Evolutionary conservation across 768 basidiomycete genomes (phyloP).

Genomic region (Mycena olivaceomarginata): DNA sequence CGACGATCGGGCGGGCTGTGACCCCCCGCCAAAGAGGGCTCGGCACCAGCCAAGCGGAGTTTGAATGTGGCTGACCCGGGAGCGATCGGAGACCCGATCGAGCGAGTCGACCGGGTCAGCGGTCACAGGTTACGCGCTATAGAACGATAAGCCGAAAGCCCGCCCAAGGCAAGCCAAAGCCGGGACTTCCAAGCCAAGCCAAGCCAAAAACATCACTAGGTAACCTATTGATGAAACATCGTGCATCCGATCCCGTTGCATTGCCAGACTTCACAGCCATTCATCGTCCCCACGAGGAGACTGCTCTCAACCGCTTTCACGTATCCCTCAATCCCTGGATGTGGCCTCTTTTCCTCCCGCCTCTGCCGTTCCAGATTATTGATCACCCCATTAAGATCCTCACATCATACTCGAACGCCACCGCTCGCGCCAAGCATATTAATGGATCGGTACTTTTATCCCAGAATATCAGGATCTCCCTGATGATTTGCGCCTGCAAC

Average conservation of each 20-base stretch:
- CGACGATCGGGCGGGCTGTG: no score
- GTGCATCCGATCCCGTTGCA: slow-evolving; percentile 2
- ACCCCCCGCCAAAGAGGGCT: no score
- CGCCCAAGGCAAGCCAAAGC: no score
- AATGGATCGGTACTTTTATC: not conserved
- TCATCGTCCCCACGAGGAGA: not conserved
- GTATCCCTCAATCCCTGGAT: not conserved
- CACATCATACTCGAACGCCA: slow-evolving; percentile 2
- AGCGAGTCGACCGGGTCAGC: no score
- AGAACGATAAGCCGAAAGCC: no score
- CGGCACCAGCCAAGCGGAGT: no score
- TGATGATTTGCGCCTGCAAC: not conserved
- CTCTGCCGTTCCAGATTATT: not conserved
- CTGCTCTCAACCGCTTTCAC: slow-evolving; percentile 6
- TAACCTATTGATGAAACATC: not conserved
- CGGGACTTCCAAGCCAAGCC: no score
- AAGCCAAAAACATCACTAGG: no score
- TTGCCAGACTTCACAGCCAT: slow-evolving; percentile 6
- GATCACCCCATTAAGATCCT: not conserved
- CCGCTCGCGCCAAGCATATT: slow-evolving; percentile 2
- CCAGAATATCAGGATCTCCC: not conserved
- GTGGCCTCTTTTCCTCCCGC: slow-evolving; percentile 1
- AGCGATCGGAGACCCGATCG: no score
- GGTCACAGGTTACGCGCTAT: no score
- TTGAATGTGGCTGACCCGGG: no score